These are phyloP conservation scores for Cordia subcordata DNA, from an alignment of 257 asterid species.

Conservation along the genomic window DNA sequence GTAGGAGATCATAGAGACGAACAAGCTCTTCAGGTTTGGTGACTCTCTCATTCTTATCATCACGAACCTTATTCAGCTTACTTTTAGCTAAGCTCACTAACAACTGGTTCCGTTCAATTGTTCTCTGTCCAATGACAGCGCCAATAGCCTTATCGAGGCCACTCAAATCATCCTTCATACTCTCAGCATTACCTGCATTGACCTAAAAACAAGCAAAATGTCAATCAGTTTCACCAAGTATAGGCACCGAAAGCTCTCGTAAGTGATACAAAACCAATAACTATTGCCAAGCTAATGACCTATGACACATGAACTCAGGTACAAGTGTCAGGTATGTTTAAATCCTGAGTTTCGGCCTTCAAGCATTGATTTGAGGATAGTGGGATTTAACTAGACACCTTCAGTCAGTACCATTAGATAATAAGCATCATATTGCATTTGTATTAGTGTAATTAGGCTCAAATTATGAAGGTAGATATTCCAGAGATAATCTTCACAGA, in stretches of 20 bases:
- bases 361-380: too few relatives aligned
- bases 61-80: constrained; percentile 70
- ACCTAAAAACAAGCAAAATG: constrained; percentile 43
- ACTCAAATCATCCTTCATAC: constrained; percentile 81
- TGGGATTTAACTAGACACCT: too few relatives aligned
- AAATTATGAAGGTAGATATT: too few relatives aligned
- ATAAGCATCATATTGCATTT: too few relatives aligned
- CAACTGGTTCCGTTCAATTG: constrained; percentile 91
- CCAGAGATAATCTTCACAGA: too few relatives aligned
- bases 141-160: constrained; percentile 98
- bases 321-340: too few relatives aligned
- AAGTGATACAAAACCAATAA: too few relatives aligned
- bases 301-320: too few relatives aligned
- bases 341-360: too few relatives aligned
- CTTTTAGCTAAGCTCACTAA: constrained; percentile 77
- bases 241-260: not conserved
- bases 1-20: constrained; percentile 75
- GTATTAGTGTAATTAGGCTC: too few relatives aligned
- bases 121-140: constrained; percentile 81
- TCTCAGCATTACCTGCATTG: constrained; percentile 83
- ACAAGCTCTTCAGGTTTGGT: constrained; percentile 99
- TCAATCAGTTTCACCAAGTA: constrained; percentile 14
- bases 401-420: too few relatives aligned
- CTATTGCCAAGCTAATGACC: too few relatives aligned
- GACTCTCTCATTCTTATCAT: constrained; percentile 77